A percentile compares a stretch with the other conserved stretches of the same genome.
Conservation (phyloP, 306 rosid genomes). For the Gastrolobium bilobum region DNA sequence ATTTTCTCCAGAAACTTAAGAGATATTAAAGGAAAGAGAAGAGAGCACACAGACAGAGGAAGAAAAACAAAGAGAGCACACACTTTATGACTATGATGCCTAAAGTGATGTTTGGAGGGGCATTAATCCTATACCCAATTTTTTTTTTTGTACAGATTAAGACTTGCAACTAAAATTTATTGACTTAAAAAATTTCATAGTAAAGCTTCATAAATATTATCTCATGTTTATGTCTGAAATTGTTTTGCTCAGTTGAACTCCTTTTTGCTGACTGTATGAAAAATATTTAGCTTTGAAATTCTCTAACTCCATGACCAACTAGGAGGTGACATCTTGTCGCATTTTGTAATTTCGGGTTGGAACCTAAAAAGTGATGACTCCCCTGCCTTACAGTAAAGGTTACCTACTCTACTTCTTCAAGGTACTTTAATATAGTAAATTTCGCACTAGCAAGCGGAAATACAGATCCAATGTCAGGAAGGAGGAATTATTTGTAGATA, state of each 20-base stretch:
- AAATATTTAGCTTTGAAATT: neutral
- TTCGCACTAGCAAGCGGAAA: neutral
- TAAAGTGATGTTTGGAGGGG: neutral
- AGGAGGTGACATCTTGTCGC: conserved; percentile 20
- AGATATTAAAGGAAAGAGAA: neutral
- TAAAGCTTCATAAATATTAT: neutral
- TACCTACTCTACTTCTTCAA: too few relatives aligned
- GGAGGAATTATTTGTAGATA: conserved; percentile 4
- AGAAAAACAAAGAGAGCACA: neutral
- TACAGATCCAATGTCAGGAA: neutral
- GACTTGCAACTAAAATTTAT: neutral
- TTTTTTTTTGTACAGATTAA: neutral
- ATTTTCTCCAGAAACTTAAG: neutral
- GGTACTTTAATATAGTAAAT: neutral
- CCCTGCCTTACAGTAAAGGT: too few relatives aligned
- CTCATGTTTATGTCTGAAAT: neutral
- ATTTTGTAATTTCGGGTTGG: neutral
- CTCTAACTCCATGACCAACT: neutral
- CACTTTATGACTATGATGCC: neutral
- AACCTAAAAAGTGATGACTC: neutral
- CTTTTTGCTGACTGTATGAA: neutral
- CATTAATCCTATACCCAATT: neutral
- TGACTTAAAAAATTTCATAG: neutral
- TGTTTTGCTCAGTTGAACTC: neutral
- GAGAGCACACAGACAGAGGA: neutral